Conservation (phyloP, 2,329 filamentous ascomycete species). For the Neofusicoccum parvum region DNA sequence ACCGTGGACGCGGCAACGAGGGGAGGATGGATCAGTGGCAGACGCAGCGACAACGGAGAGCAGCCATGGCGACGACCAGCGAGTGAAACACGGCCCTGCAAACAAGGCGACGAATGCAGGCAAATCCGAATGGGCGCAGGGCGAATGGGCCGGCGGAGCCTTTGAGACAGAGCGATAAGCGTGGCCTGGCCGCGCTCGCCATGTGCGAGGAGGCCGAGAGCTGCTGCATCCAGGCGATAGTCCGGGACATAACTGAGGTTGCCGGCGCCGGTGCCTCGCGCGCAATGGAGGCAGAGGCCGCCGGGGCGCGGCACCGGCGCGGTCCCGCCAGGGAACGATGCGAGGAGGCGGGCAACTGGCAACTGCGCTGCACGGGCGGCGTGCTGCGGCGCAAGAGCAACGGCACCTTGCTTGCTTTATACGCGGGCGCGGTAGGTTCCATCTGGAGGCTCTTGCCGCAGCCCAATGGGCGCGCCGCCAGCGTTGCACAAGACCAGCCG, state of each 20-base stretch:
- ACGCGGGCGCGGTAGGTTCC: background rate
- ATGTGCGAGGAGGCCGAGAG: background rate
- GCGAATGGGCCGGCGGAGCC: background rate
- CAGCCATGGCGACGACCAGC: background rate
- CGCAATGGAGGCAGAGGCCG: background rate
- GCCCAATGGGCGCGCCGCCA: no score
- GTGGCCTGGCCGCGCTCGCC: background rate
- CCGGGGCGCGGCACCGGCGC: background rate
- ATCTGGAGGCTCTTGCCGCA: no score
- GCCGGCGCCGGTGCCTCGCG: background rate
- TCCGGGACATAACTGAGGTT: background rate
- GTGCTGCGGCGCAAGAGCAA: background rate
- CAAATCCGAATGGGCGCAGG: background rate
- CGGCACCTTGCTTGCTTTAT: background rate
- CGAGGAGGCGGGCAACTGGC: slow-evolving; percentile 5
- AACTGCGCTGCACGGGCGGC: background rate
- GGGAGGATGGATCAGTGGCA: background rate
- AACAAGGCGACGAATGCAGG: slow-evolving; percentile 13
- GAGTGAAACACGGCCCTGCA: background rate
- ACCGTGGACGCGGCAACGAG: background rate
- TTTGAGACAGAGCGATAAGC: slow-evolving; percentile 1
- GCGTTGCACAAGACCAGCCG: no score
- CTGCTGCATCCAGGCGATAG: slow-evolving; percentile 15
- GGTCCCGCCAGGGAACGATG: background rate
- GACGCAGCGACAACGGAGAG: background rate